phyloP scores from a whole-genome alignment of 139 green algal species.

The Coccomyxa sp. region DNA sequence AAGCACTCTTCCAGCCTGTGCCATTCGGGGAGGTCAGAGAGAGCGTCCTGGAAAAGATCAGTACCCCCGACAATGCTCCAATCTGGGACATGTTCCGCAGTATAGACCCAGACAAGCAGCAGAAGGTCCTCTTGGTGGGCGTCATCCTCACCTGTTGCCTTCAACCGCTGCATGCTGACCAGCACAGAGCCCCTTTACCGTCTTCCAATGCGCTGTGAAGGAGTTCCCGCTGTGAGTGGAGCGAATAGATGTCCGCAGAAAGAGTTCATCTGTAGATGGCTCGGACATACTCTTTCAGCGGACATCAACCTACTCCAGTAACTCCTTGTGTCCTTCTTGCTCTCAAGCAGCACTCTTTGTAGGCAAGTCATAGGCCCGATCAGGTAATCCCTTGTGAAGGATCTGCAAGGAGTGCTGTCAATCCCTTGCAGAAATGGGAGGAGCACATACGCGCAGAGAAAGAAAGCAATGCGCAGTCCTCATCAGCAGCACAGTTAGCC shows the following conservation, averaged over 20 bases:
- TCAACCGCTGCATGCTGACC: background rate
- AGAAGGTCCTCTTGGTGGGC: conserved; percentile 33
- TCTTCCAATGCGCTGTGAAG: background rate
- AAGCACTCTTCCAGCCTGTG: conserved; percentile 47
- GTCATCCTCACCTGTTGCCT: background rate
- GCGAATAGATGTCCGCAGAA: background rate
- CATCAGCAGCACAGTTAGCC: conserved; percentile 17
- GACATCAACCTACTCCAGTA: too few species aligned
- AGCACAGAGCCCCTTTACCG: background rate
- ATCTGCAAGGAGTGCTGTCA: too few species aligned
- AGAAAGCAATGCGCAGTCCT: background rate
- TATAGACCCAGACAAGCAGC: conserved; percentile 47
- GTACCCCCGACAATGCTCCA: conserved; percentile 4
- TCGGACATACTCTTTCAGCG: background rate
- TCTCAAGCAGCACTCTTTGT: background rate
- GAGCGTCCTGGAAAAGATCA: conserved; percentile 12
- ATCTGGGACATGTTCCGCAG: conserved; percentile 47
- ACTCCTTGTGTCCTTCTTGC: too few species aligned
- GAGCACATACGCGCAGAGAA: conserved; percentile 14
- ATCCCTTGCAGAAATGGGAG: conserved; percentile 38
- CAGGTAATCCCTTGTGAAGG: too few species aligned
- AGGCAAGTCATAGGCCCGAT: background rate
- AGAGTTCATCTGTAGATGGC: background rate
- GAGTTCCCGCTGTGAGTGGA: background rate
- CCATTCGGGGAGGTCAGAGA: conserved; percentile 41